Evolutionary conservation across 1,139 yeast species (phyloP), one percentile per base, ranked within the genome.

Genomic region (Saccharomyces hybrid): DNA sequence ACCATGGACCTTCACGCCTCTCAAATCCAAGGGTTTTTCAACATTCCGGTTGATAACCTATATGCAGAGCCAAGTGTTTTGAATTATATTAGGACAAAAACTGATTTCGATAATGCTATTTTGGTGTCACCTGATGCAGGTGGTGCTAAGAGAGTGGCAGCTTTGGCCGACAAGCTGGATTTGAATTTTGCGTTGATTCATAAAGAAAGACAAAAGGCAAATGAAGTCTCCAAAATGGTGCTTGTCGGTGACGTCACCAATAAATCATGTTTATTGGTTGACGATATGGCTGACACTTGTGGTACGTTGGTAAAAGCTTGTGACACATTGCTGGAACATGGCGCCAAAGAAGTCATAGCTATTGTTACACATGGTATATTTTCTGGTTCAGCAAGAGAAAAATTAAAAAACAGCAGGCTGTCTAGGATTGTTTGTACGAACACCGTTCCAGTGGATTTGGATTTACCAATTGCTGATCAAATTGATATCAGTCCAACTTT

Each of bases 1-100:
- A 85, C 93, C 20, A 81, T 86, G 89, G 95, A 86, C 68, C 73
- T 86, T 61, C 95, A 86, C 66, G 93, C 93, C n/a, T 84, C 90
- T 4, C 95, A 86, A 68, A 86, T 86, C 59, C 95, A 86, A 71
- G 95, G 95, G 1, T 86, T 86, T 63, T 86, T 86, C 74, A 80
- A 81, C 56, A 86, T 84, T 41, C 93, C 95, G 1, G 93, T 86
- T 27, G 93, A 86, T 69, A 86, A 86, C 64, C 74, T 86, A 59
- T 86, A 85, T 63, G 93, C 91, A 23, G 93, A 86, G 65, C 95
- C 95, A 38, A 78, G 81, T 55, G 88, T 84, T 34, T 77, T 86
- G 51, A 75, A 85, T 61, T 86, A 85, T 70, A 84, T 86, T 60
- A 80, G 76, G 59, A 83, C 80, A 53, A 77, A 76, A 53, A 74